These are phyloP conservation scores for Neofusicoccum cordaticola DNA, from an alignment of 2,329 filamentous ascomycete genomes.

Conservation along the genomic window DNA sequence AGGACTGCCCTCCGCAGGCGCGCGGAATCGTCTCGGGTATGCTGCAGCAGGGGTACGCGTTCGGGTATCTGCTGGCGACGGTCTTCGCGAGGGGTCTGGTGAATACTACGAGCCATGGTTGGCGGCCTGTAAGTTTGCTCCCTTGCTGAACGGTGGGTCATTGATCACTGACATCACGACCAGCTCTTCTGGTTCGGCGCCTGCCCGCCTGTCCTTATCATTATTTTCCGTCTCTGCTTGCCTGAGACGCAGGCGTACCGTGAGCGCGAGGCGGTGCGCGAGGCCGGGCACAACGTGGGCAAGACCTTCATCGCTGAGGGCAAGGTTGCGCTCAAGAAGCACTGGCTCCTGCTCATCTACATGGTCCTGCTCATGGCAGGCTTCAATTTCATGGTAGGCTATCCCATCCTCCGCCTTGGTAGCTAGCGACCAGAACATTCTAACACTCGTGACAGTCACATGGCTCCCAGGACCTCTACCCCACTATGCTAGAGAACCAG, in stretches of 20 bases:
- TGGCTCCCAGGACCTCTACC: constrained; percentile 66
- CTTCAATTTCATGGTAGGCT: constrained; percentile 74
- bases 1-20: constrained; percentile 59
- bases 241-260: constrained; percentile 75
- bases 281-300: constrained; percentile 57
- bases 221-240: constrained; percentile 71
- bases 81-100: constrained; percentile 62
- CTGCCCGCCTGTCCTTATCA: constrained; percentile 75
- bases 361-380: constrained; percentile 84
- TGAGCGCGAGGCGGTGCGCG: constrained; percentile 63
- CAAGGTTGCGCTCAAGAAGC: constrained; percentile 71
- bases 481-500: constrained; percentile 59
- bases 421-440: constrained; percentile 23
- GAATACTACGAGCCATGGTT: constrained; percentile 72
- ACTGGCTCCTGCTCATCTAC: constrained; percentile 79
- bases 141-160: too few relatives aligned
- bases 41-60: constrained; percentile 63
- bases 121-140: constrained; percentile 58
- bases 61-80: constrained; percentile 61
- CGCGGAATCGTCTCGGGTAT: constrained; percentile 61
- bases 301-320: constrained; percentile 72
- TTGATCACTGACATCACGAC: neutral
- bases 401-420: constrained; percentile 16
- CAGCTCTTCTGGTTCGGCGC: constrained; percentile 83
- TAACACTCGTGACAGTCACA: constrained; percentile 50